Conservation (phyloP, 768 basidiomycete species). For the Phanerodontia chrysosporium region DNA sequence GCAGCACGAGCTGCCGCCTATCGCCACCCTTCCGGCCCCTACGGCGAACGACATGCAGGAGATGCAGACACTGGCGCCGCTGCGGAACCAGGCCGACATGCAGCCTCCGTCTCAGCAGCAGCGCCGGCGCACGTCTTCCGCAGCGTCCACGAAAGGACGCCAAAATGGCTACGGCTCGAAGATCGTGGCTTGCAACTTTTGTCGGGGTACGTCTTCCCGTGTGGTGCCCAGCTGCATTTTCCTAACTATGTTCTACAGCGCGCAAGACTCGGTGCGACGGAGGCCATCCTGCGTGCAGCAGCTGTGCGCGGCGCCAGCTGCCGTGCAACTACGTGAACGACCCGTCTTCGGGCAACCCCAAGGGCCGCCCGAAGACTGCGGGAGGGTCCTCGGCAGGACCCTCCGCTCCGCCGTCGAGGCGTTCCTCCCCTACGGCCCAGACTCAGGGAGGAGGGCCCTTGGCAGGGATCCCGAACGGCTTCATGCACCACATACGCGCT, state of each 20-base stretch:
- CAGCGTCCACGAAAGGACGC: slow-evolving; percentile 58
- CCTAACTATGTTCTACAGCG: slow-evolving; percentile 37
- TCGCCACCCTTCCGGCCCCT: slow-evolving; percentile 13
- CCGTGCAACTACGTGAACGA: slow-evolving; percentile 82
- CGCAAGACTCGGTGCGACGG: slow-evolving; percentile 90
- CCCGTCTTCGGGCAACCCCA: slow-evolving; percentile 21
- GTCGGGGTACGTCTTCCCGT: slow-evolving; percentile 55
- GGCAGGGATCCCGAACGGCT: slow-evolving; percentile 16
- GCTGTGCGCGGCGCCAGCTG: slow-evolving; percentile 73
- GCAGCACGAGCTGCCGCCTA: slow-evolving; percentile 17
- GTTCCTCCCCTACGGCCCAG: slow-evolving; percentile 22
- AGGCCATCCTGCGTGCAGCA: slow-evolving; percentile 78
- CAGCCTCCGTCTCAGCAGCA: slow-evolving; percentile 28
- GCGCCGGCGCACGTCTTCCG: slow-evolving; percentile 60
- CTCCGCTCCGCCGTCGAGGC: slow-evolving; percentile 20
- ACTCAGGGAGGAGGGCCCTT: slow-evolving; percentile 14
- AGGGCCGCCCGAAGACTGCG: slow-evolving; percentile 11
- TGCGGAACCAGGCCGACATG: slow-evolving; percentile 20
- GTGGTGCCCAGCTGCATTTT: neutral
- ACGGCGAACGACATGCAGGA: neutral
- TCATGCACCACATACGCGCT: slow-evolving; percentile 13
- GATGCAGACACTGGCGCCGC: slow-evolving; percentile 17
- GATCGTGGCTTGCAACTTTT: slow-evolving; percentile 86
- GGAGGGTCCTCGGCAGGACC: slow-evolving; percentile 4
- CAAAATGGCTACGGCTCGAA: slow-evolving; percentile 75